These are phyloP conservation scores for Tuber umbilicatum DNA, from an alignment of 495 filamentous ascomycete genomes.

Conservation along the genomic window DNA sequence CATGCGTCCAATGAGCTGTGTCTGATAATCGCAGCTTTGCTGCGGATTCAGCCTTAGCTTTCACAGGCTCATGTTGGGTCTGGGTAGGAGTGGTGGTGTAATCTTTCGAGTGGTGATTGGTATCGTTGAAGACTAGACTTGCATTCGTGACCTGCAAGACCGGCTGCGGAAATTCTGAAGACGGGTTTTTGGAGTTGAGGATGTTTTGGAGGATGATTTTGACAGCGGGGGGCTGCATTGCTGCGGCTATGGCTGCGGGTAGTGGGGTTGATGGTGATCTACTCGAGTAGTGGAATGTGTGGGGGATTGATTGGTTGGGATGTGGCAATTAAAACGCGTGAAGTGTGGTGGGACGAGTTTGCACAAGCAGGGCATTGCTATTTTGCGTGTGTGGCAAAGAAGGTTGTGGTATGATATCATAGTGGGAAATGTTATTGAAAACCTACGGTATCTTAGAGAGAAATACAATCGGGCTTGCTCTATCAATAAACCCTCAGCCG, in stretches of 20 bases:
- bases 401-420: not conserved
- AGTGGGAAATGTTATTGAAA: not conserved
- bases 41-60: not conserved
- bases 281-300: not conserved
- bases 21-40: not conserved
- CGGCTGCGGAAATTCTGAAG: not conserved
- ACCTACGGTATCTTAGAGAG: not conserved
- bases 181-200: not conserved
- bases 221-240: not conserved
- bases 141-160: not conserved
- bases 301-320: not conserved
- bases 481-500: conserved; percentile 1
- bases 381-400: not conserved
- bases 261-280: not conserved
- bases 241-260: not conserved
- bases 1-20: not conserved
- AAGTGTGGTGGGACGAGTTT: not conserved
- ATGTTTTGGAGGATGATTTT: not conserved
- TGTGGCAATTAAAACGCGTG: not conserved
- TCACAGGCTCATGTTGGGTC: not conserved
- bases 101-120: not conserved
- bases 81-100: not conserved
- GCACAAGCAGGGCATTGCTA: not conserved
- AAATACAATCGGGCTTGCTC: conserved; percentile 2
- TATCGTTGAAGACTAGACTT: not conserved